Conservation (phyloP, 768 basidiomycete species). For the Calocybe indica region DNA sequence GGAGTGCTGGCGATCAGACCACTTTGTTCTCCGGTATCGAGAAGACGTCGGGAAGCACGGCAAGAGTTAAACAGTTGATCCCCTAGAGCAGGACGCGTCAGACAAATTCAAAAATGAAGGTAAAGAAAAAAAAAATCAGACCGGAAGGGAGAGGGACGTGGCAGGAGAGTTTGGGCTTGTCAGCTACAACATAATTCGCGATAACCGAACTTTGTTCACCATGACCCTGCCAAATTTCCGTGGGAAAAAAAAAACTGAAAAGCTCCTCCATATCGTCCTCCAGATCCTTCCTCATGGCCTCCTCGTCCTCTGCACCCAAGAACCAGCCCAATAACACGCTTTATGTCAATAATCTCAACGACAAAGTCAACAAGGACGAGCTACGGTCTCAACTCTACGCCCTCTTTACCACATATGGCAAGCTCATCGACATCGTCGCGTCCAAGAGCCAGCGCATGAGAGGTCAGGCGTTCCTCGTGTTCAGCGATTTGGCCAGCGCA, state of each 20-base stretch:
- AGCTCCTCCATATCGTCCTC: constrained; percentile 2
- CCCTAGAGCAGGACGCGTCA: no score
- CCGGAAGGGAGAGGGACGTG: no score
- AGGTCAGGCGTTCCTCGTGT: constrained; percentile 96
- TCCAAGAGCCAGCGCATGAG: constrained; percentile 81
- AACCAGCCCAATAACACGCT: constrained; percentile 82
- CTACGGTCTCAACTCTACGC: constrained; percentile 75
- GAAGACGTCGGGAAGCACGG: no score
- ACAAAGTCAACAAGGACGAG: constrained; percentile 90
- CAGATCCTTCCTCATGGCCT: constrained; percentile 25
- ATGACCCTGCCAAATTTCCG: constrained; percentile 5
- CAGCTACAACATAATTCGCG: no score
- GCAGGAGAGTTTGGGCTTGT: no score
- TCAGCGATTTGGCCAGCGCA: constrained; percentile 83
- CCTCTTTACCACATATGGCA: constrained; percentile 91
- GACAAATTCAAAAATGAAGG: no score
- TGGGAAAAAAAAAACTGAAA: constrained; percentile 12
- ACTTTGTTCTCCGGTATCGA: constrained; percentile 3
- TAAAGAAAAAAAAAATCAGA: no score
- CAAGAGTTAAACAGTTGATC: no score
- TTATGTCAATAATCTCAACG: constrained; percentile 91
- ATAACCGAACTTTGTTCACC: no score
- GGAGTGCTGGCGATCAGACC: constrained; percentile 5
- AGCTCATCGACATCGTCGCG: constrained; percentile 89
- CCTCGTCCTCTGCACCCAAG: constrained; percentile 25